Base-by-base conservation (phyloP, 2,329 filamentous ascomycete species). In the Aspergillus arachidicola region DNA sequence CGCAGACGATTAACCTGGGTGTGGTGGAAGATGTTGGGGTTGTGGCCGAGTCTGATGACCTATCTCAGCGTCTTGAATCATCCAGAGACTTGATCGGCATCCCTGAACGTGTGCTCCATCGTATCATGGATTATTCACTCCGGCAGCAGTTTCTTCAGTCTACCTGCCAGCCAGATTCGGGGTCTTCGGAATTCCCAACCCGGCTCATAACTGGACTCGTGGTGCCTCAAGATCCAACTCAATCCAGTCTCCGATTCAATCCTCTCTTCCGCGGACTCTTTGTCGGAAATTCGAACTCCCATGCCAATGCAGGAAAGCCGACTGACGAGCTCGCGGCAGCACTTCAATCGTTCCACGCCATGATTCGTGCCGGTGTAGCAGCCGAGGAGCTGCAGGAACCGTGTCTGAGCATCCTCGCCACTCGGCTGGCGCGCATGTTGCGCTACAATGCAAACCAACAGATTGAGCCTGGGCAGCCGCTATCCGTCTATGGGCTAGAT, bases 11-110 rank as follows among this genome's bases (percentile, higher is more conserved):
- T 30, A 71, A 76, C 51, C 62, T 78, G 1, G 75, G 75, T 10
- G 64, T 68, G 4, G 68, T 78, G 19, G 62, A 68, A 10, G 73
- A 71, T 41, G 68, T 77, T 30, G 77, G 77, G 21, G 70, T 70
- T 23, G 57, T 74, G 4, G 60, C 59, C 6, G 64, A 64, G 23
- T 57, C 57, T 0, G 54, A 57, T 2, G 58, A 28, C 12, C 36
- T 65, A 6, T 14, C 30, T 16, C 43, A 53, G n/a, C 58, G 56
- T 21, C 54, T 56, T 28, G 46, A 51, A 11, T 41, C 30, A 1
- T 58, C 62, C 0, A 38, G 10, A 4, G 57, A 59, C n/a, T 28
- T 55, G 14, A 54, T 21, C 6, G 45, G 51, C 28, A 57, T 64
- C 34, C 30, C 53, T 16, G 57, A 66, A 32, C 34, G 46, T 19